Base-by-base conservation (phyloP, 2,329 filamentous ascomycete genomes). In the Aspergillus proliferans region DNA sequence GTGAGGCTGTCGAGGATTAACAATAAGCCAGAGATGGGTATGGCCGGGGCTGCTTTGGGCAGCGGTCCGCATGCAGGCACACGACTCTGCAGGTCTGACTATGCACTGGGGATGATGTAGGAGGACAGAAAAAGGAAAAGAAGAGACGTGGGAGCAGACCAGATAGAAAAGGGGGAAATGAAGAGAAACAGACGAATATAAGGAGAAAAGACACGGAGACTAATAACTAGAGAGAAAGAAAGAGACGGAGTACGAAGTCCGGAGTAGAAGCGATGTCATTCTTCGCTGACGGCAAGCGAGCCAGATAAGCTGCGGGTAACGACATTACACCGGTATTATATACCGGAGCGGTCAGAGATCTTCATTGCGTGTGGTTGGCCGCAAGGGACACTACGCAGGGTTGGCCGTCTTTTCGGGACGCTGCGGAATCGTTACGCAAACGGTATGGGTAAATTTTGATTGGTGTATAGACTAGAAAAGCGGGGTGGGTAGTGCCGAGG, bases 21-120 rank as follows among this genome's bases (percentile, higher is more conserved):
- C 26, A 30, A 30, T 30, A 30, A 30, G 26, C 26, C 26, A 30
- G 26, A 30, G 26, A 30, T 30, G 26, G 26, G 26, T 30, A 19
- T 12, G 18, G 38, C 15, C 38, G 18, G 38, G 38, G 38, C 38
- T 40, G 38, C 38, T 40, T 40, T 40, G 38, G 38, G 38, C 38
- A 40, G 38, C 38, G 12, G 41, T 21, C 41, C 21, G 24, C 12
- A 53, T 53, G 57, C 55, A 57, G 57, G 55, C 54, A 59, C 55
- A 48, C 55, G 57, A 58, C 52, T 54, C 45, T 49, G 46, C 48
- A 52, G 48, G 18, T 47, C n/a, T 33, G 42, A 40, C 14, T 22
- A 40, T 8, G 33, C 15, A 36, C 19, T 19, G 28, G 46, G 19
- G 39, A 19, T n/a, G 38, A 18, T 18, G 24, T 38, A 19, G 15